These are phyloP conservation scores for Halophytophthora batemanensis DNA, from an alignment of 352 stramenopile species.

Conservation along the genomic window DNA sequence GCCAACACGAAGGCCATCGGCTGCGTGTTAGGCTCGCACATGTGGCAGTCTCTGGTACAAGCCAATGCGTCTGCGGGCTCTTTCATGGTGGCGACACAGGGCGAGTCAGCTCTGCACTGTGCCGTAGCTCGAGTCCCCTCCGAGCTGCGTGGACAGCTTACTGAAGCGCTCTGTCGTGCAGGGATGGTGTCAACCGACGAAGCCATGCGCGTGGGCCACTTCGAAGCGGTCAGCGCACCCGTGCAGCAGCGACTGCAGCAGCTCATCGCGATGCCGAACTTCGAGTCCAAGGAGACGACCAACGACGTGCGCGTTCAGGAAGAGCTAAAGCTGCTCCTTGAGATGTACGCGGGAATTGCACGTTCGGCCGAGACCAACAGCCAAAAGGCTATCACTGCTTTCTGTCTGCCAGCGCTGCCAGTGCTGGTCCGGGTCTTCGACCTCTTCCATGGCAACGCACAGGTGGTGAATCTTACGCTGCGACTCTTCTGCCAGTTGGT, in stretches of 20 bases:
- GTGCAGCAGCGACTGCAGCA: conserved; percentile 49
- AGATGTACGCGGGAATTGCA: conserved; percentile 76
- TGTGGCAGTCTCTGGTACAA: conserved; percentile 76
- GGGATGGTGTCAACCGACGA: conserved; percentile 60
- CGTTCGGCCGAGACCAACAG: conserved; percentile 62
- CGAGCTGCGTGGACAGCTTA: conserved; percentile 54
- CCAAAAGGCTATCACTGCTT: conserved; percentile 55
- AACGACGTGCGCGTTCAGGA: conserved; percentile 70
- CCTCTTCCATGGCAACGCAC: conserved; percentile 65
- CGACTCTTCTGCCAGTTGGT: conserved; percentile 81
- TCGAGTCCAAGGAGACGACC: conserved; percentile 53
- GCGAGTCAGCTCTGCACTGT: conserved; percentile 30
- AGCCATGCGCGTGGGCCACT: conserved; percentile 39
- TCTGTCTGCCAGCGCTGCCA: conserved; percentile 65
- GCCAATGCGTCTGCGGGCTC: conserved; percentile 62
- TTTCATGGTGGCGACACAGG: conserved; percentile 33
- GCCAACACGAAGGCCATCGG: conserved; percentile 64
- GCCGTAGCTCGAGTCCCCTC: conserved; percentile 61
- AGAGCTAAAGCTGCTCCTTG: conserved; percentile 74
- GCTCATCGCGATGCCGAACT: conserved; percentile 52
- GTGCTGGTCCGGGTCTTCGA: conserved; percentile 77
- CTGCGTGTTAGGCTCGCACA: conserved; percentile 43
- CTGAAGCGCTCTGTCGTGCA: conserved; percentile 66
- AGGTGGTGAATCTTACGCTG: conserved; percentile 72
- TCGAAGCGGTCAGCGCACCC: conserved; percentile 51